A percentile compares a stretch with the other conserved stretches of the same genome.
Evolutionary conservation across 345 rosid species (phyloP).

Genomic region (Kandelia obovata): DNA sequence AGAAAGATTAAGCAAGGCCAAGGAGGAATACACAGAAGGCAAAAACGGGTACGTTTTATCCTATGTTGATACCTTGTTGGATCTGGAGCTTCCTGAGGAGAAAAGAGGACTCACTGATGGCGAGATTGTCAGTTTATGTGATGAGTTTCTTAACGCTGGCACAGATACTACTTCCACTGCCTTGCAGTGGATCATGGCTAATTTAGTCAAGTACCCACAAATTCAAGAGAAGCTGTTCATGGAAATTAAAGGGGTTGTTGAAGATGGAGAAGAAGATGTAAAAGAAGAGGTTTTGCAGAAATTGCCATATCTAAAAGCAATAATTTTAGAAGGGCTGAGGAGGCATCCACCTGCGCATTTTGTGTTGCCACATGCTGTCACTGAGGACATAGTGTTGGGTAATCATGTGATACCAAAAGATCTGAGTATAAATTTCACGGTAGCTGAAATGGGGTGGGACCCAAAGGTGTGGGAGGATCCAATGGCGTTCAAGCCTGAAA

Average conservation of each 20-base stretch:
- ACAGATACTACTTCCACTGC: conserved; percentile 17
- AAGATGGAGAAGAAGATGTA: conserved; percentile 1
- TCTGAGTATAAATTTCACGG: conserved; percentile 11
- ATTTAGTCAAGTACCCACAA: conserved; percentile 15
- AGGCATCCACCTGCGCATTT: conserved; percentile 15
- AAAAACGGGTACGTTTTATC: background rate
- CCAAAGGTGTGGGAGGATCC: conserved; percentile 24
- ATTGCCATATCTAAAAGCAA: conserved; percentile 18
- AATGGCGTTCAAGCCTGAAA: conserved; percentile 21
- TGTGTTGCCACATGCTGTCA: conserved; percentile 15
- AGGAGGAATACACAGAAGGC: background rate
- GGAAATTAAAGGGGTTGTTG: conserved; percentile 13
- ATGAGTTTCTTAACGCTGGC: conserved; percentile 14
- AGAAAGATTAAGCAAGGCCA: background rate
- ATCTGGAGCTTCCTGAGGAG: conserved; percentile 19
- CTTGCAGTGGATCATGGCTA: conserved; percentile 23
- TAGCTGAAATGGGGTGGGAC: conserved; percentile 21
- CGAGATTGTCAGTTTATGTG: conserved; percentile 7
- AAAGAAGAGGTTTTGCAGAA: conserved; percentile 10
- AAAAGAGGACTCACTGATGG: conserved; percentile 15
- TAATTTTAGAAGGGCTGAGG: conserved; percentile 18
- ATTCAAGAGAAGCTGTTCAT: conserved; percentile 14
- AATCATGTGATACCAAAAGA: conserved; percentile 1
- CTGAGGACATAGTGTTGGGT: conserved; percentile 4
- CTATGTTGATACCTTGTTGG: conserved; percentile 20